Percentiles rank a stretch among this genome's conserved stretches.
Conservation (phyloP, 164 flowering plant genomes). For the Piper longum region DNA sequence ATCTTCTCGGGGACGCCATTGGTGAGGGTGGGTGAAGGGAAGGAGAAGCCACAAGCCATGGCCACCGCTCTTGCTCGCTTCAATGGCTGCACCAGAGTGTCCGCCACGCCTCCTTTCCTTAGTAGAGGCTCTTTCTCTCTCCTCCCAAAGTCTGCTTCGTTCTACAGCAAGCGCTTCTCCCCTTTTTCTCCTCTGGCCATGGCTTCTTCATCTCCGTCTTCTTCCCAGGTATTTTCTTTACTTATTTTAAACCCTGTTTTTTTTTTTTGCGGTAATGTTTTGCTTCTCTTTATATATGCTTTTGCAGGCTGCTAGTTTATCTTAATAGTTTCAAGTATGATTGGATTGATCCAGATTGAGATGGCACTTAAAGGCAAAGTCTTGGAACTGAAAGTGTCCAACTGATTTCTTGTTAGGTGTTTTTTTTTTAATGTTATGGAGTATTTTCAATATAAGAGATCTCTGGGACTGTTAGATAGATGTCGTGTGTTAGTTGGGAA, state of each 20-base stretch:
- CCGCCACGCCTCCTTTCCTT: background rate
- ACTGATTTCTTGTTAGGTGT: no score
- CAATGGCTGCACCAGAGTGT: background rate
- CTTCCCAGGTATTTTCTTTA: slow-evolving; percentile 17
- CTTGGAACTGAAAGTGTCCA: background rate
- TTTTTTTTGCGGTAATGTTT: background rate
- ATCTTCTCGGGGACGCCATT: background rate
- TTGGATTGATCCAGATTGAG: background rate
- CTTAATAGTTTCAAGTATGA: no score
- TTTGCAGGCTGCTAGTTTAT: background rate
- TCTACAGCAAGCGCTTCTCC: background rate
- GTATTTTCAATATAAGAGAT: no score
- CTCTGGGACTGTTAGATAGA: no score
- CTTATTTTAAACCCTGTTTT: background rate
- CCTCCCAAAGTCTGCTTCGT: background rate
- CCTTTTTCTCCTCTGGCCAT: slow-evolving; percentile 13
- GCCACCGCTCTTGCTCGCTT: background rate
- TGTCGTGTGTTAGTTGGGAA: background rate
- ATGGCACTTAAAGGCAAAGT: background rate
- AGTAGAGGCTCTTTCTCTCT: background rate
- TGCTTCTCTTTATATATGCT: background rate
- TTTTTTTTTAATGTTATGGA: no score
- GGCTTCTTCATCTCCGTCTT: slow-evolving; percentile 25
- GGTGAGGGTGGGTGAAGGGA: background rate
- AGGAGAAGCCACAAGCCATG: background rate